Percentiles rank a stretch among this genome's conserved stretches.
Conservation (phyloP, 2,329 filamentous ascomycete species). For the Neonectria sp. region DNA sequence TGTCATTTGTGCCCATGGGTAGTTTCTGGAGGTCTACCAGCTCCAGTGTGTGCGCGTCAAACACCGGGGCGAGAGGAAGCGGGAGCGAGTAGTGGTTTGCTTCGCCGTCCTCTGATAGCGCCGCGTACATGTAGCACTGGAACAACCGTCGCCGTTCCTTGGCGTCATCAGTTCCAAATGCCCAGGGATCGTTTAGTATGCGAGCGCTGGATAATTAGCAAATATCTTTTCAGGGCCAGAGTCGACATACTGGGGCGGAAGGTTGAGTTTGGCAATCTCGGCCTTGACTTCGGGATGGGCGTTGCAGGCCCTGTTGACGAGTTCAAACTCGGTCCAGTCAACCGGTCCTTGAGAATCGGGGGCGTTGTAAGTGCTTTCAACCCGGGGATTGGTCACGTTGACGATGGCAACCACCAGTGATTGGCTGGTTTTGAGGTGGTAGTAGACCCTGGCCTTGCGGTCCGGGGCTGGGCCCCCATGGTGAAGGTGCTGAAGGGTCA, state of each 20-base stretch:
- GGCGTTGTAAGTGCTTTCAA: conserved; percentile 19
- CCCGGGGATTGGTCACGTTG: conserved; percentile 16
- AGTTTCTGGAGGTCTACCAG: conserved; percentile 23
- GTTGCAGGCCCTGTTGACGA: conserved; percentile 21
- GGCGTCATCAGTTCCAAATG: conserved; percentile 25
- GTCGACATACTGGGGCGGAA: conserved; percentile 27
- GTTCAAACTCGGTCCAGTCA: conserved; percentile 31
- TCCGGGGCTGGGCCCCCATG: conserved; percentile 20
- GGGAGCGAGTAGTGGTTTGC: conserved; percentile 38
- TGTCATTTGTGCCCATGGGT: conserved; percentile 17
- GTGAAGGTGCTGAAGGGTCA: conserved; percentile 19
- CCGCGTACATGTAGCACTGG: conserved; percentile 39
- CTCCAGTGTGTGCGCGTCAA: conserved; percentile 35
- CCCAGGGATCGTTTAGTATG: conserved; percentile 27
- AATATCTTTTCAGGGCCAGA: too few relatives aligned
- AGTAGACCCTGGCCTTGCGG: conserved; percentile 28
- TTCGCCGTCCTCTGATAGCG: conserved; percentile 28
- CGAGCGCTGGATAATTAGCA: conserved; percentile 13
- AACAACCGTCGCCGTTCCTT: conserved; percentile 31
- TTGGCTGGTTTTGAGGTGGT: conserved; percentile 24
- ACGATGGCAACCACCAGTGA: conserved; percentile 27
- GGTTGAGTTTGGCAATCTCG: conserved; percentile 36
- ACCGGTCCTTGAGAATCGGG: conserved; percentile 30
- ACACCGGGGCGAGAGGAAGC: conserved; percentile 33
- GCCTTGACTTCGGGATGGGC: conserved; percentile 31